Evolutionary conservation across 2,329 filamentous ascomycete genomes (phyloP).

Genomic region (Fusarium veterinarium): DNA sequence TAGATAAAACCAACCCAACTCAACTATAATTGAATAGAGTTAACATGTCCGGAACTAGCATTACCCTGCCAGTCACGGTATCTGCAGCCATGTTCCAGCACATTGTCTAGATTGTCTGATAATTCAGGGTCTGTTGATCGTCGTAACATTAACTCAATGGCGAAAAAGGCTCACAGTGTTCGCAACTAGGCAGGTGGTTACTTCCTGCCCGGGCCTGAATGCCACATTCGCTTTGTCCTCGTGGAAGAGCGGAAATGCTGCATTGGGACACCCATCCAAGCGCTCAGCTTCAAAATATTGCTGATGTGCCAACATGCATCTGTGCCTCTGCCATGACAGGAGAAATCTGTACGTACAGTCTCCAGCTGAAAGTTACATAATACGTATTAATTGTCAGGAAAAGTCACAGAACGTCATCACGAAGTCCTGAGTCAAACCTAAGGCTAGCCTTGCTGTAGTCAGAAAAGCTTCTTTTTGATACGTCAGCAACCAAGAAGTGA

Average conservation of each 20-base stretch:
- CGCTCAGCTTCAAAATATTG: neutral
- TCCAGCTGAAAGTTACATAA: neutral
- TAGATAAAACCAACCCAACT: neutral
- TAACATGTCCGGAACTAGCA: neutral
- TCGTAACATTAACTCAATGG: neutral
- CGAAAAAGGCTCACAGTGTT: neutral
- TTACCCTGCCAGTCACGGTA: neutral
- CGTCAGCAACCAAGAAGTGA: neutral
- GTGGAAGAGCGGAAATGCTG: neutral
- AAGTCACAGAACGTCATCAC: neutral
- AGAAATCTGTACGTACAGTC: constrained; percentile 1
- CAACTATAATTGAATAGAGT: neutral
- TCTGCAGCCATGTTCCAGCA: neutral
- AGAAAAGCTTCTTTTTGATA: neutral
- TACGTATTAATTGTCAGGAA: neutral
- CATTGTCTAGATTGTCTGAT: neutral
- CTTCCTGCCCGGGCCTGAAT: neutral
- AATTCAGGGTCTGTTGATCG: neutral
- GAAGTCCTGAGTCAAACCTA: neutral
- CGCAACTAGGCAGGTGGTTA: neutral
- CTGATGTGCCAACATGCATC: neutral
- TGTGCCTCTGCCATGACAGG: neutral
- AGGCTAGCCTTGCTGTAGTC: neutral
- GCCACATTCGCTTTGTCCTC: neutral
- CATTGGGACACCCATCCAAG: neutral